Evolutionary conservation across 2,329 filamentous ascomycete species (phyloP), one percentile per base, ranked within the genome.

Genomic region (Paramyrothecium sp.): DNA sequence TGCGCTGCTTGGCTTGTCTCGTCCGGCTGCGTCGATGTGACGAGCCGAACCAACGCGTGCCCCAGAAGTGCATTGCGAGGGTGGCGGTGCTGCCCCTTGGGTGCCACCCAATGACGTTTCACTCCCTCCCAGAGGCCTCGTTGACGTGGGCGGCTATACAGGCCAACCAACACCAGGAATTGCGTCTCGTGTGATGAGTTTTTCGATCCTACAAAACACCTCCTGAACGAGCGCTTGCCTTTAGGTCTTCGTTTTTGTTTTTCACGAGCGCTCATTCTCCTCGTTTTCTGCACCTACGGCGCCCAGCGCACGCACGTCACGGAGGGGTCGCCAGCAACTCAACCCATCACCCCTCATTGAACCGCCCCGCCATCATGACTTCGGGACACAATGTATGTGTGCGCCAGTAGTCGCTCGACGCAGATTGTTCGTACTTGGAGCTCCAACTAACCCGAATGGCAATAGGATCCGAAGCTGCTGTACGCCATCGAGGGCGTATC

Each of bases 401-500:
- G 48, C 38, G 38, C 38, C 7, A 7, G 13, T 3, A 12, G 13
- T 44, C 51, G 47, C 38, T 20, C 51, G 30, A 51, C 52, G 17
- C 53, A 54, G 22, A 51, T 50, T 55, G 26, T 34, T n/a, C 21
- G 20, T 17, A n/a, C 38, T 12, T 20, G 30, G 3, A 26, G 47
- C 38, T 17, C 30, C 16, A 38, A n/a, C n/a, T 23, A 11, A 26
- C 33, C 33, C 19, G 16, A n/a, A 30, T 19, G 26, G 10, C 4
- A 30, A 17, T 56, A 74, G 71, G 86, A 89, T 62, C 86, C 86
- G 46, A 89, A 86, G 74, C 78, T 89, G 58, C 75, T 89, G 60
- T 89, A 89, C 72, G 84, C 86, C 67, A 83, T 98, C 71, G 87
- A 89, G 64, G 92, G 92, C 78, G 94, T 99, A 69, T 89, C 88